phyloP scores from a whole-genome alignment of 2,329 filamentous ascomycete species.

The Emmonsiellopsis sp. region DNA sequence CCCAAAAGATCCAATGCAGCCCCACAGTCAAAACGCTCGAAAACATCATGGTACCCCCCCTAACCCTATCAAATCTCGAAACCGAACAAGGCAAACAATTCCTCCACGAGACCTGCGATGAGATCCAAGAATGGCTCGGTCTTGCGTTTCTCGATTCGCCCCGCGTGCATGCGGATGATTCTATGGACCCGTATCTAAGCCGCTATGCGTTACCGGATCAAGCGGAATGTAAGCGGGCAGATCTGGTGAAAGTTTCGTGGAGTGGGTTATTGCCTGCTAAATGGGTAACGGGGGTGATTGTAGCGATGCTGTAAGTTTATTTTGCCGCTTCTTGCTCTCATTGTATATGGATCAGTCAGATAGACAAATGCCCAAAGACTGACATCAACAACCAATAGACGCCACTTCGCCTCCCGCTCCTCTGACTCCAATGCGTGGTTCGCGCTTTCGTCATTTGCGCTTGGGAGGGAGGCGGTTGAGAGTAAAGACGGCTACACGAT shows the following conservation, averaged over 20 bases:
- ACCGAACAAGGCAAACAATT: slow-evolving; percentile 23
- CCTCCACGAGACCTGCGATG: slow-evolving; percentile 53
- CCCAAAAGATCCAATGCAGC: slow-evolving; percentile 26
- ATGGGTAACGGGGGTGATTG: slow-evolving; percentile 33
- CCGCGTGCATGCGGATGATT: slow-evolving; percentile 27
- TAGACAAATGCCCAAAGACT: not conserved
- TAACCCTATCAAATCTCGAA: slow-evolving; percentile 21
- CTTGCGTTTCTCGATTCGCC: slow-evolving; percentile 41
- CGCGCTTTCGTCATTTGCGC: slow-evolving; percentile 22
- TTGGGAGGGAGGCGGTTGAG: slow-evolving; percentile 29
- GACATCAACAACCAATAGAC: not conserved
- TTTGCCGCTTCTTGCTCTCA: not conserved
- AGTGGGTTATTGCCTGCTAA: slow-evolving; percentile 30
- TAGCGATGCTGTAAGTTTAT: slow-evolving; percentile 27
- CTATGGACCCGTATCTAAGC: slow-evolving; percentile 35
- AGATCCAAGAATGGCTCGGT: slow-evolving; percentile 55
- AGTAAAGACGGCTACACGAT: slow-evolving; percentile 33
- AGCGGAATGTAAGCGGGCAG: slow-evolving; percentile 14
- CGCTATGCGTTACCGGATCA: slow-evolving; percentile 31
- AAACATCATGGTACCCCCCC: slow-evolving; percentile 23
- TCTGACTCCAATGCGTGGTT: slow-evolving; percentile 22
- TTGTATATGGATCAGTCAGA: not conserved
- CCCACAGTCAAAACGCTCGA: slow-evolving; percentile 17
- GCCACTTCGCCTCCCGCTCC: slow-evolving; percentile 3
- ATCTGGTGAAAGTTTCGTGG: slow-evolving; percentile 35